Evolutionary conservation across 2,329 filamentous ascomycete genomes (phyloP).

Genomic region (Talaromyces islandicus): DNA sequence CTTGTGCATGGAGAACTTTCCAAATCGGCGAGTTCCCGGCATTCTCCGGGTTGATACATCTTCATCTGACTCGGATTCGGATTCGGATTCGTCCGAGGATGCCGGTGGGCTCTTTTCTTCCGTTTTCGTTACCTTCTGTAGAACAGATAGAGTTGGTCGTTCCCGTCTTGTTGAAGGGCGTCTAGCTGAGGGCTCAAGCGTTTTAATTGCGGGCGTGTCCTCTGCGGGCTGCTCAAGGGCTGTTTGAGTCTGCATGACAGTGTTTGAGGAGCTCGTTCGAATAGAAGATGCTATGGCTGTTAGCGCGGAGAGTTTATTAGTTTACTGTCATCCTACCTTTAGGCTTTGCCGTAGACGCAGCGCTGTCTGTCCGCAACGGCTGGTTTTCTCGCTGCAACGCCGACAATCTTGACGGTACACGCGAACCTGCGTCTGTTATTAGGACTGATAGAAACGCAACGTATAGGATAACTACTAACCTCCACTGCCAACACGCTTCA

Average conservation of each 20-base stretch:
- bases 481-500: conserved; percentile 25
- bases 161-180: conserved; percentile 23
- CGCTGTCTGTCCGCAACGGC: conserved; percentile 21
- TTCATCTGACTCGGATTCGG: conserved; percentile 14
- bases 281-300: conserved; percentile 3
- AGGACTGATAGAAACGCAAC: not conserved
- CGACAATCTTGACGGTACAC: conserved; percentile 33
- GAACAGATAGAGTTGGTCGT: conserved; percentile 15
- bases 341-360: conserved; percentile 10
- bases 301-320: not conserved
- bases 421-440: conserved; percentile 24
- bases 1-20: conserved; percentile 33
- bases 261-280: conserved; percentile 26
- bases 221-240: conserved; percentile 21
- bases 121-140: conserved; percentile 24
- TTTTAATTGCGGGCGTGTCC: conserved; percentile 19
- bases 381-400: conserved; percentile 28
- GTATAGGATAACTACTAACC: conserved; percentile 17
- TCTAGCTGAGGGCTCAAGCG: conserved; percentile 17
- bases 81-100: conserved; percentile 19
- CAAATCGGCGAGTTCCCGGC: conserved; percentile 31
- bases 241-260: conserved; percentile 22
- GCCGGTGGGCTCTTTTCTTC: conserved; percentile 29
- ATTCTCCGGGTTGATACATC: conserved; percentile 16
- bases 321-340: conserved; percentile 10